Evolutionary conservation across 352 stramenopile genomes (phyloP).

Genomic region (Elongisporangium undulatum): DNA sequence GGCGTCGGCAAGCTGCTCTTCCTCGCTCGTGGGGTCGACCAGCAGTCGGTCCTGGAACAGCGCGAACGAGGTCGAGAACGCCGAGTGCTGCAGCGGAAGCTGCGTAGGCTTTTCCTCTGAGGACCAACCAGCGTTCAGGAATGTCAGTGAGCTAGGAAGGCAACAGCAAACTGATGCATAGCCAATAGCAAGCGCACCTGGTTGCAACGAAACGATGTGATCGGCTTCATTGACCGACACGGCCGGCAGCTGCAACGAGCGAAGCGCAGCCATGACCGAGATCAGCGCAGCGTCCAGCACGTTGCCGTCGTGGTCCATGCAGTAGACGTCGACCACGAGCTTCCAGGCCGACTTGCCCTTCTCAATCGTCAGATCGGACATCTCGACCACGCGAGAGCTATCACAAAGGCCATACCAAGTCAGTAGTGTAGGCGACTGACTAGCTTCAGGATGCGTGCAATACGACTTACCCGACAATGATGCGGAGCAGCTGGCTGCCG

Average conservation of each 20-base stretch:
- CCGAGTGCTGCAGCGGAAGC: slow-evolving; percentile 51
- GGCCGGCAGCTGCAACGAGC: slow-evolving; percentile 54
- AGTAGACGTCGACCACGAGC: slow-evolving; percentile 77
- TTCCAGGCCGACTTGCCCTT: slow-evolving; percentile 78
- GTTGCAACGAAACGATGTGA: slow-evolving; percentile 61
- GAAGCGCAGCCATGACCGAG: slow-evolving; percentile 67
- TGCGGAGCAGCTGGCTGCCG: slow-evolving; percentile 68
- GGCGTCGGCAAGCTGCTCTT: slow-evolving; percentile 57
- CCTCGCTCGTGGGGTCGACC: slow-evolving; percentile 66
- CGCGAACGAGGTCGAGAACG: slow-evolving; percentile 67
- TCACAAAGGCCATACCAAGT: not conserved
- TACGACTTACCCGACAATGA: slow-evolving; percentile 50
- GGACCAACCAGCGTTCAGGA: not conserved
- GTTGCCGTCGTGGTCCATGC: slow-evolving; percentile 80
- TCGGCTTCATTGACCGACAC: slow-evolving; percentile 61
- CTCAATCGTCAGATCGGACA: slow-evolving; percentile 71
- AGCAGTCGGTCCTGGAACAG: slow-evolving; percentile 51
- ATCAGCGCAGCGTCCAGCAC: slow-evolving; percentile 66
- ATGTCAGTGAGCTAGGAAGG: not conserved
- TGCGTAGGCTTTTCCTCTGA: slow-evolving; percentile 43
- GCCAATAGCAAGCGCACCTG: slow-evolving; percentile 21
- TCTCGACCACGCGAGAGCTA: slow-evolving; percentile 74
- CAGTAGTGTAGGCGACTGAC: not conserved
- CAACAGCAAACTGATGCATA: not conserved
- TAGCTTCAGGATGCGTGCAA: slow-evolving; percentile 1